phyloP scores from a whole-genome alignment of 1,139 yeast genomes.

The Lodderomyces orthopsilosis region DNA sequence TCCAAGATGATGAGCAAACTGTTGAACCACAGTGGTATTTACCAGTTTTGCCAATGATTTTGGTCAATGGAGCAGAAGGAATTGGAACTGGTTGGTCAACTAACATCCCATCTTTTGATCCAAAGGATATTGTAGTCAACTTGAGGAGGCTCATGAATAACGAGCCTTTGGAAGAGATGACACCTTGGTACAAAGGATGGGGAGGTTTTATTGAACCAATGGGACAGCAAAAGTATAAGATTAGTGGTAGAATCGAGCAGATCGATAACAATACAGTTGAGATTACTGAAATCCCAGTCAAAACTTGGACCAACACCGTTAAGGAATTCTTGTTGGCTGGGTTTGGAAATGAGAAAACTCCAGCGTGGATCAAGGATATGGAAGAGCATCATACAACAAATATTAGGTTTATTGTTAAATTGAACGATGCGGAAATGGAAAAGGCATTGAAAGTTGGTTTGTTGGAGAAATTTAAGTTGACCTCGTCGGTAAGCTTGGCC shows the following conservation, averaged over 20 bases:
- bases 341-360: conserved; percentile 67
- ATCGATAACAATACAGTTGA: conserved; percentile 77
- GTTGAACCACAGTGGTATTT: conserved; percentile 97
- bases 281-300: conserved; percentile 89
- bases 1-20: conserved; percentile 90
- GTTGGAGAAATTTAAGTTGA: conserved; percentile 77
- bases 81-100: conserved; percentile 99
- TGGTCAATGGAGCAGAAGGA: conserved; percentile 97
- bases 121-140: conserved; percentile 75
- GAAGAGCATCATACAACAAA: conserved; percentile 89
- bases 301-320: conserved; percentile 88
- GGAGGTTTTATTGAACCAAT: conserved; percentile 71
- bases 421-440: conserved; percentile 78
- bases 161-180: conserved; percentile 69
- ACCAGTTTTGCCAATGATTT: conserved; percentile 87
- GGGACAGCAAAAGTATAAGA: conserved; percentile 65
- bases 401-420: conserved; percentile 73
- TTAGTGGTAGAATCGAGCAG: conserved; percentile 79
- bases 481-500: conserved; percentile 63
- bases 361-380: conserved; percentile 91
- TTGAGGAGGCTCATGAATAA: conserved; percentile 70
- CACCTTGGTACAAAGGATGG: conserved; percentile 98
- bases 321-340: conserved; percentile 81
- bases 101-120: conserved; percentile 86
- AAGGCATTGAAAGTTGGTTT: conserved; percentile 73